phyloP scores from a whole-genome alignment of 192 early-diverging fungal genomes.

The Phycomyces nitens region DNA sequence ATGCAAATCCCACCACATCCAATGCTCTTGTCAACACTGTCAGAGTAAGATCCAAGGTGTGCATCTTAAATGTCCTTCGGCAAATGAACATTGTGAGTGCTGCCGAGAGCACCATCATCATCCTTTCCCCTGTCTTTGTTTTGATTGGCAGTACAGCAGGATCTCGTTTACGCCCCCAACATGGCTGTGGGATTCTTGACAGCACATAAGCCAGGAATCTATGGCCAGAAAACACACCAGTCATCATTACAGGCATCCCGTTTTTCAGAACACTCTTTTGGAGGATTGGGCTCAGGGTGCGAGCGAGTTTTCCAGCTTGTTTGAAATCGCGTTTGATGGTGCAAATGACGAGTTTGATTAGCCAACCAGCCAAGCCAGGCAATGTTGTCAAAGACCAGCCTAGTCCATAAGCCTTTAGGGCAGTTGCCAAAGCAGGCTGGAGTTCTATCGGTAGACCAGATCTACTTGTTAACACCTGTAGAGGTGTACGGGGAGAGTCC shows the following conservation, averaged over 20 bases:
- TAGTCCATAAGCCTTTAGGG: slow-evolving; percentile 34
- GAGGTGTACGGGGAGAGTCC: too few species aligned
- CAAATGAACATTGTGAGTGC: slow-evolving; percentile 36
- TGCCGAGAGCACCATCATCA: slow-evolving; percentile 32
- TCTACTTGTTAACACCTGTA: too few species aligned
- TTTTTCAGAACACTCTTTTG: slow-evolving; percentile 21
- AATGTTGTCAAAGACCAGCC: slow-evolving; percentile 30
- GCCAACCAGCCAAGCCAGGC: slow-evolving; percentile 7
- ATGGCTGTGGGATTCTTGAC: not conserved
- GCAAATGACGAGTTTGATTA: slow-evolving; percentile 10
- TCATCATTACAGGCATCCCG: slow-evolving; percentile 29
- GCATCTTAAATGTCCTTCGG: slow-evolving; percentile 25
- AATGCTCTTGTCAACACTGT: slow-evolving; percentile 51
- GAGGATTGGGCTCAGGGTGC: not conserved
- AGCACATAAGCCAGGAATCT: not conserved
- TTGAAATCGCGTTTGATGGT: too few species aligned
- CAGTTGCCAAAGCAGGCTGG: slow-evolving; percentile 6
- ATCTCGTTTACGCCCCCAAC: too few species aligned
- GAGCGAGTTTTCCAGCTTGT: not conserved
- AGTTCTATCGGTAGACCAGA: not conserved
- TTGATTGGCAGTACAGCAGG: not conserved
- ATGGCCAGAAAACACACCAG: slow-evolving; percentile 23
- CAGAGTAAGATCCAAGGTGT: slow-evolving; percentile 52
- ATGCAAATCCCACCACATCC: slow-evolving; percentile 44
- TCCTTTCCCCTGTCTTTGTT: not conserved